Evolutionary conservation across 2,329 filamentous ascomycete species (phyloP), one percentile per base, ranked within the genome.

Genomic region (Exophiala mesophila): DNA sequence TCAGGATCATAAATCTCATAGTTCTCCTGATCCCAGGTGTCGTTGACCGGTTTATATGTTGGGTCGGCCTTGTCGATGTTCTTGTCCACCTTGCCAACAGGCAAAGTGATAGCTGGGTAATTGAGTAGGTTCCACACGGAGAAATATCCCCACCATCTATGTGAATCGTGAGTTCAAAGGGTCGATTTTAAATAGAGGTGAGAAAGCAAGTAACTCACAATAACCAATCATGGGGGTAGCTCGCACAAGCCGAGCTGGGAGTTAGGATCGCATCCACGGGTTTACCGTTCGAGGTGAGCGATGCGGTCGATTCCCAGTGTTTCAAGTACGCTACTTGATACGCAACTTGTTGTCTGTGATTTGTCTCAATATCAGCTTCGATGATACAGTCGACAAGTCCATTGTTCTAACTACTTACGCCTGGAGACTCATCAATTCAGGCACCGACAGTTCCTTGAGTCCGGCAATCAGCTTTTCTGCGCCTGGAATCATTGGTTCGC

Each of bases 291-390:
- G 68, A 70, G 0, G 44, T 47, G 17, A 30, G 40, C 18, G 63
- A 59, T 0, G 59, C 63, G 0, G 75, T 78, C 8, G 64, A 69
- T 45, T 79, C 78, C 77, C 77, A 80, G 55, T 79, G 82, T 35
- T 80, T 76, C 58, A 77, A 70, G 49, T 82, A 82, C 12, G 65
- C 60, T 41, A 72, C 73, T 52, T 79, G 74, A 35, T 70, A 75
- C 17, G 73, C 66, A 2, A 77, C 65, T 45, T 76, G 76, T 13
- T 63, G 57, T 2, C 80, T 59, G 3, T 78, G 79, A n/a, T n/a
- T n/a, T n/a, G n/a, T n/a, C n/a, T n/a, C n/a, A n/a, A n/a, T n/a
- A n/a, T n/a, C n/a, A n/a, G 23, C 20, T n/a, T n/a, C n/a, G n/a
- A n/a, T n/a, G n/a, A n/a, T n/a, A n/a, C n/a, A n/a, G n/a, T n/a